phyloP scores from a whole-genome alignment of 305 asterid species.

The Lippia alba region DNA sequence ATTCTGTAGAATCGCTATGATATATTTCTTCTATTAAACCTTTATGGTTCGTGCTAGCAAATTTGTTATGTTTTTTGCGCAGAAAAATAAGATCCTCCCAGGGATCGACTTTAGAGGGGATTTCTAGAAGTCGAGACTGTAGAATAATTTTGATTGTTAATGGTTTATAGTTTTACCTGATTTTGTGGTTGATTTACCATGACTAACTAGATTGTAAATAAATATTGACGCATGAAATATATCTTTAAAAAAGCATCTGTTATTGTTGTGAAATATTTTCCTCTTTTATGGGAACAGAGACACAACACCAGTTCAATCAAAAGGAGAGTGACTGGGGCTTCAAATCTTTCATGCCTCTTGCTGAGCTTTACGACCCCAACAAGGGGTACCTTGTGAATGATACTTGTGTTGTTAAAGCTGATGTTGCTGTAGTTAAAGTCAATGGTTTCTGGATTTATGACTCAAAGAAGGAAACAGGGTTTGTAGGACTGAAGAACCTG shows the following conservation, averaged over 20 bases:
- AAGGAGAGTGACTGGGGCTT: slow-evolving; percentile 98
- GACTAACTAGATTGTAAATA: slow-evolving; percentile 21
- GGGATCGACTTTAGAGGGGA: slow-evolving; percentile 15
- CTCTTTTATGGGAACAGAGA: slow-evolving; percentile 53
- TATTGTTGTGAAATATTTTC: slow-evolving; percentile 27
- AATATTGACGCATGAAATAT: too few relatives aligned
- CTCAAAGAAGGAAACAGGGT: slow-evolving; percentile 95
- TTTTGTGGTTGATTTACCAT: not conserved
- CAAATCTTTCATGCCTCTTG: slow-evolving; percentile 89
- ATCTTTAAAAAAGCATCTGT: not conserved
- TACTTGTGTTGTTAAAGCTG: slow-evolving; percentile 80
- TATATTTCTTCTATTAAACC: too few relatives aligned
- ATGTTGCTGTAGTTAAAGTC: slow-evolving; percentile 92
- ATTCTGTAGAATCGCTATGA: too few relatives aligned
- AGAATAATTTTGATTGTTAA: slow-evolving; percentile 13
- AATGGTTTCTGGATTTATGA: slow-evolving; percentile 91
- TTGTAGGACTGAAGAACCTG: slow-evolving; percentile 93
- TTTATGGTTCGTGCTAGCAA: not conserved
- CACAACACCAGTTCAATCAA: slow-evolving; percentile 92
- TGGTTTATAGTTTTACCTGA: too few relatives aligned
- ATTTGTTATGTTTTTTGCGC: not conserved
- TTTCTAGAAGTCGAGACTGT: slow-evolving; percentile 20
- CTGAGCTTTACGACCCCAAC: slow-evolving; percentile 82
- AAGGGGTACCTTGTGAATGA: slow-evolving; percentile 89
- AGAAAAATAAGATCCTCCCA: not conserved